These are phyloP conservation scores for Coffea eugenioides DNA, from an alignment of 257 asterid genomes.

Conservation along the genomic window DNA sequence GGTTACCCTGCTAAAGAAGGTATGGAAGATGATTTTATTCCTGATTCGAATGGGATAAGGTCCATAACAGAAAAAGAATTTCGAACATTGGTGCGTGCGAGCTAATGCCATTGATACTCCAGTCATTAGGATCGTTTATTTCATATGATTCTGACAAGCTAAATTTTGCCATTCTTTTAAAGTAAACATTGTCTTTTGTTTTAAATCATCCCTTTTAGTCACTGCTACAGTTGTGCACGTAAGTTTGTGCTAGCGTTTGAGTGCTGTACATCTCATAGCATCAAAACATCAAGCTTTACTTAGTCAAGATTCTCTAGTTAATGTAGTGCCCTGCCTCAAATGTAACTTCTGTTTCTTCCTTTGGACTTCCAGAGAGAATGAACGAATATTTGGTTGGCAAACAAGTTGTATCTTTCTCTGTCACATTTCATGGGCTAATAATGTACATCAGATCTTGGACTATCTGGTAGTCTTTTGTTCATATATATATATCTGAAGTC, in stretches of 20 bases:
- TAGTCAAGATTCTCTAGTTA: conserved; percentile 1
- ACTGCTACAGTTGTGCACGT: neutral
- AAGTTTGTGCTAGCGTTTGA: conserved; percentile 6
- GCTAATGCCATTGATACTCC: conserved; percentile 17
- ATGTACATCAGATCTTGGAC: neutral
- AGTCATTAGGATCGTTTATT: neutral
- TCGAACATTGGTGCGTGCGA: conserved; percentile 57
- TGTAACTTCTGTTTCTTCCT: neutral
- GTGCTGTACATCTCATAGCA: neutral
- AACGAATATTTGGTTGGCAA: neutral
- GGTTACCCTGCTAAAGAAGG: conserved; percentile 95
- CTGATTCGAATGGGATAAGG: conserved; percentile 71
- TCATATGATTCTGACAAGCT: neutral
- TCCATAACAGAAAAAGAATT: conserved; percentile 78
- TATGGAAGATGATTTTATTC: conserved; percentile 56
- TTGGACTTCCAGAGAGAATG: neutral
- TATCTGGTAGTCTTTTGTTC: neutral
- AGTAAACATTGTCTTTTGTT: conserved; percentile 4
- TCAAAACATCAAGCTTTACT: neutral
- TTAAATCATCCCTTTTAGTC: conserved; percentile 2
- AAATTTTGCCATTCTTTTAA: conserved; percentile 10
- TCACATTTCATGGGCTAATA: neutral
- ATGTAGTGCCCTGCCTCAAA: neutral
- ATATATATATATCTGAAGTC: too few relatives aligned
- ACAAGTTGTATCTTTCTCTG: neutral